phyloP scores from a whole-genome alignment of 257 asterid species.

The Echites panduratus region DNA sequence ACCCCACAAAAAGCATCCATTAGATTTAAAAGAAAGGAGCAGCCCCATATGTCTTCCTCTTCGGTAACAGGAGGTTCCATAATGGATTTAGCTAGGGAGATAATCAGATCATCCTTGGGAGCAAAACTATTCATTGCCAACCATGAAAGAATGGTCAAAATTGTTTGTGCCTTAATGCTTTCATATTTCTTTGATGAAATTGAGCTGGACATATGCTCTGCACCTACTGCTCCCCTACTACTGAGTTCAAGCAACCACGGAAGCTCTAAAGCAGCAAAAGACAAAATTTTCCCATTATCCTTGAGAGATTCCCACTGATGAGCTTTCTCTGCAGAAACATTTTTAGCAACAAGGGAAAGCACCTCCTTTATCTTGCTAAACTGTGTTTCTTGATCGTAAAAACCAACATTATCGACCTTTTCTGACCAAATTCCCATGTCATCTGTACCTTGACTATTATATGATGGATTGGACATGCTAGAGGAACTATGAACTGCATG shows the following conservation, averaged over 20 bases:
- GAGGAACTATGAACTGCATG: constrained; percentile 39
- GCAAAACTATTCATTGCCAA: constrained; percentile 66
- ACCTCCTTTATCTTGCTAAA: constrained; percentile 37
- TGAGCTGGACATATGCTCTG: constrained; percentile 38
- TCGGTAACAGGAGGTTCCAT: constrained; percentile 86
- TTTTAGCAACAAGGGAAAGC: constrained; percentile 51
- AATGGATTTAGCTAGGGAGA: constrained; percentile 71
- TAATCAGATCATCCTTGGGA: constrained; percentile 73
- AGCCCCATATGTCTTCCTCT: constrained; percentile 76
- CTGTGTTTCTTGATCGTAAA: constrained; percentile 46
- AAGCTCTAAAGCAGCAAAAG: constrained; percentile 69
- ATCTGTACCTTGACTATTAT: constrained; percentile 19
- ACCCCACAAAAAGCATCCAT: constrained; percentile 74
- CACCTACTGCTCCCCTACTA: constrained; percentile 44
- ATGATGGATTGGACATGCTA: constrained; percentile 23
- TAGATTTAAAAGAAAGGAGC: constrained; percentile 80
- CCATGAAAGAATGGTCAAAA: constrained; percentile 73
- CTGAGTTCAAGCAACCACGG: constrained; percentile 79
- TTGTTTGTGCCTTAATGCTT: constrained; percentile 59
- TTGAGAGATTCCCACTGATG: constrained; percentile 49
- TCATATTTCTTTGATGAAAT: constrained; percentile 39
- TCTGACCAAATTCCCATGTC: constrained; percentile 36
- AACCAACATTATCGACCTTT: constrained; percentile 25
- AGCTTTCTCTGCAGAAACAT: constrained; percentile 35
- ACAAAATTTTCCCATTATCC: constrained; percentile 57